Conservation (phyloP, 2,329 filamentous ascomycete species). For the Pyrenophora tritici-repentis region DNA sequence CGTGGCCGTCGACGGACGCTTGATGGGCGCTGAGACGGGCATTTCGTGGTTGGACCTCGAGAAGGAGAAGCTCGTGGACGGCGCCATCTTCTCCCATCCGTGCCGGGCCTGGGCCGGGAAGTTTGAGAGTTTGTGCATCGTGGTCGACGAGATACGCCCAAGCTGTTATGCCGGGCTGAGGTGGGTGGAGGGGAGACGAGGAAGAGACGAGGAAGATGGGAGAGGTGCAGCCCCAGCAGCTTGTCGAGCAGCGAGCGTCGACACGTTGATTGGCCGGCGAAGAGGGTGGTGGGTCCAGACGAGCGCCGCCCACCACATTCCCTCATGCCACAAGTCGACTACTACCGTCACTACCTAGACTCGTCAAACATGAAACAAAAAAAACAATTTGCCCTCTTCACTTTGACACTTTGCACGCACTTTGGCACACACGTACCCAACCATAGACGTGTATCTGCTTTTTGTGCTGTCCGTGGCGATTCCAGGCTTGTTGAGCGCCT, state of each 20-base stretch:
- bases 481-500: slow-evolving; percentile 18
- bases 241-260: slow-evolving; percentile 16
- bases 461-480: too few relatives aligned
- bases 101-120: slow-evolving; percentile 69
- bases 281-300: background rate
- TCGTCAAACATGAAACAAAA: slow-evolving; percentile 2
- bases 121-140: slow-evolving; percentile 71
- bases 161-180: slow-evolving; percentile 31
- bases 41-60: slow-evolving; percentile 63
- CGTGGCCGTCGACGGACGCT: slow-evolving; percentile 58
- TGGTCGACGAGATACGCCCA: slow-evolving; percentile 33
- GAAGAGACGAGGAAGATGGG: slow-evolving; percentile 24
- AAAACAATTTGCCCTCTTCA: too few relatives aligned
- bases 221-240: slow-evolving; percentile 15
- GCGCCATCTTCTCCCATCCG: slow-evolving; percentile 71
- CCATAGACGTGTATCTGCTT: too few relatives aligned
- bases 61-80: slow-evolving; percentile 65
- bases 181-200: slow-evolving; percentile 27
- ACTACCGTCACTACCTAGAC: background rate
- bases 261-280: slow-evolving; percentile 14
- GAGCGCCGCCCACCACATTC: slow-evolving; percentile 3
- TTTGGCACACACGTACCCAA: background rate
- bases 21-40: slow-evolving; percentile 57
- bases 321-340: background rate
- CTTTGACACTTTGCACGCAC: too few relatives aligned